Percentiles rank a stretch among this genome's conserved stretches.
Conservation (phyloP, 2,329 filamentous ascomycete genomes). For the Penicillium sp. region DNA sequence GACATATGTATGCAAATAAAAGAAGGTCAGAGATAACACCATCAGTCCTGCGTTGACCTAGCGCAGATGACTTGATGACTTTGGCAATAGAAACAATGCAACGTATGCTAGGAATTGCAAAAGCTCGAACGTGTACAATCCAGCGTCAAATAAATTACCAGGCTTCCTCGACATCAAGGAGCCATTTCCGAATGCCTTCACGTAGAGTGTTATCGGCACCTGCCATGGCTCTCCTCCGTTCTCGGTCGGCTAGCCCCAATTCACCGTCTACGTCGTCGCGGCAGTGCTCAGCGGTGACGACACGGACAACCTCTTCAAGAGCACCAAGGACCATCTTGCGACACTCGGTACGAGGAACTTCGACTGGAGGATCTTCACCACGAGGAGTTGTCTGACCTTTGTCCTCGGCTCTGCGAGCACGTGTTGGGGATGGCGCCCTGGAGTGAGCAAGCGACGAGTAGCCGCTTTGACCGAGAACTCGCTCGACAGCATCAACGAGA, state of each 20-base stretch:
- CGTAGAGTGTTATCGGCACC: conserved; percentile 53
- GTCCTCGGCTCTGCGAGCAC: conserved; percentile 35
- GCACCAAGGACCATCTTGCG: conserved; percentile 57
- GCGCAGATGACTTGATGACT: not conserved
- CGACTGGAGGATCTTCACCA: conserved; percentile 35
- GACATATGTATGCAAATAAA: conserved; percentile 12
- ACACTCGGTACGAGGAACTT: conserved; percentile 54
- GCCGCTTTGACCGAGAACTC: conserved; percentile 50
- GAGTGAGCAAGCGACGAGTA: conserved; percentile 44
- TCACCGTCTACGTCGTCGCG: conserved; percentile 40
- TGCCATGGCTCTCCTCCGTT: conserved; percentile 33
- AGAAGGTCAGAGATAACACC: conserved; percentile 5
- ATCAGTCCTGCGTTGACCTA: not conserved
- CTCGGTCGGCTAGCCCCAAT: conserved; percentile 32
- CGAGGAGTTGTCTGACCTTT: conserved; percentile 24
- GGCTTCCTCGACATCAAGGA: conserved; percentile 50
- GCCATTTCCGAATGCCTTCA: conserved; percentile 59
- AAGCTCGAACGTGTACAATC: not conserved
- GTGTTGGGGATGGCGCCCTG: conserved; percentile 42
- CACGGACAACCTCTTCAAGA: conserved; percentile 56
- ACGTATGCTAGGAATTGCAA: conserved; percentile 4
- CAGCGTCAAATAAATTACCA: conserved; percentile 27
- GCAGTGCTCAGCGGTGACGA: conserved; percentile 52
- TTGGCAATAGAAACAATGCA: conserved; percentile 2
- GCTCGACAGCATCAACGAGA: conserved; percentile 58